Conservation (phyloP, 208 protist genomes). For the Wallacemonas sp. region DNA sequence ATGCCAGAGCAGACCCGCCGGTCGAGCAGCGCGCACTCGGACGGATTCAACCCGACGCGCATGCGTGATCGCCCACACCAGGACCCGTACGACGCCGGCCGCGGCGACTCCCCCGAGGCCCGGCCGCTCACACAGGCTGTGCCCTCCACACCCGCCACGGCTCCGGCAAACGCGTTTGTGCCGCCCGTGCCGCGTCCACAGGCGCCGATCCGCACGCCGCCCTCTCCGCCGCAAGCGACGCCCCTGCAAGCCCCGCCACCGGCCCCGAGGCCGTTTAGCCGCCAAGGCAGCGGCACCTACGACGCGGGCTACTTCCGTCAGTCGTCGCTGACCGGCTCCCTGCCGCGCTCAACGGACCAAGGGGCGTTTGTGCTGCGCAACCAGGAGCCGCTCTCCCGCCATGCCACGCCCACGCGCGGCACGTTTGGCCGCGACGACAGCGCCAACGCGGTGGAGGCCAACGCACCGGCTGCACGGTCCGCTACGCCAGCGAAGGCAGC, state of each 20-base stretch:
- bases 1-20: conserved; percentile 1
- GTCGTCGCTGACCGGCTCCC: conserved; percentile 3
- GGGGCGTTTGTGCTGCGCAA: conserved; percentile 13
- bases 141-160: too few species aligned
- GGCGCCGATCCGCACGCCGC: not conserved
- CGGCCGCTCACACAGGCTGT: conserved; percentile 3
- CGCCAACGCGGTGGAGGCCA: not conserved
- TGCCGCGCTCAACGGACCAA: not conserved
- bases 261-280: not conserved
- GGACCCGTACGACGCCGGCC: not conserved
- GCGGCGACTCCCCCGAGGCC: conserved; percentile 7
- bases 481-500: not conserved
- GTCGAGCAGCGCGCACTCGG: not conserved
- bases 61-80: conserved; percentile 2
- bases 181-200: conserved; percentile 4
- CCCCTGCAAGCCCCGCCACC: not conserved
- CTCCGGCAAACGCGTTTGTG: not conserved
- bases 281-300: not conserved
- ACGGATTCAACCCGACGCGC: not conserved
- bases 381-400: conserved; percentile 5
- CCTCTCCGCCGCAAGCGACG: too few species aligned
- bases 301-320: conserved; percentile 14
- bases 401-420: not conserved
- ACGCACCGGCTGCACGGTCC: not conserved
- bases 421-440: conserved; percentile 10